Percentiles rank a stretch among this genome's conserved stretches.
phyloP scores from a whole-genome alignment of 805 yeast species.

The Saccharomycopsis synnaedendra region DNA sequence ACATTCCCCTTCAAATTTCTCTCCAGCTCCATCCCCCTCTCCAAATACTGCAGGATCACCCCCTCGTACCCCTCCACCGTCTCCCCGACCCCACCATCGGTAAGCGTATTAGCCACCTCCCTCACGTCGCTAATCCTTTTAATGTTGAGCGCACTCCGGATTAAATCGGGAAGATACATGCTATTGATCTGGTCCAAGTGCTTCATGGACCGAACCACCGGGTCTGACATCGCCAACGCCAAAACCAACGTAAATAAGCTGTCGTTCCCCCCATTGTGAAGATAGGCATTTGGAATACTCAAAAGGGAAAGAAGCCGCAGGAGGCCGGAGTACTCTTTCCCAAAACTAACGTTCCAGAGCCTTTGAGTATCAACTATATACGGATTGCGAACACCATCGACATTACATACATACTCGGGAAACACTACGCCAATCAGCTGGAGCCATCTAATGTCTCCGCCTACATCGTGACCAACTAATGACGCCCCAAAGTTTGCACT shows the following conservation, averaged over 20 bases:
- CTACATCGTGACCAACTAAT: slow-evolving; percentile 52
- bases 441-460: slow-evolving; percentile 46
- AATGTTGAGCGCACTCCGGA: not conserved
- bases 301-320: slow-evolving; percentile 34
- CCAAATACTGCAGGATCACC: not conserved
- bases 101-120: too few species aligned
- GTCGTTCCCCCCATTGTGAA: slow-evolving; percentile 69
- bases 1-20: slow-evolving; percentile 3
- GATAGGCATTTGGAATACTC: slow-evolving; percentile 42
- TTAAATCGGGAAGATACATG: not conserved
- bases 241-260: slow-evolving; percentile 48
- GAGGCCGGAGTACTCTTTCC: slow-evolving; percentile 32
- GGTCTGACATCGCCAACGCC: slow-evolving; percentile 42
- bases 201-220: slow-evolving; percentile 22
- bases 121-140: not conserved
- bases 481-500: slow-evolving; percentile 20
- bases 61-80: not conserved
- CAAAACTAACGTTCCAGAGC: slow-evolving; percentile 30
- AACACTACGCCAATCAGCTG: slow-evolving; percentile 32
- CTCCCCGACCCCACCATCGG: too few species aligned
- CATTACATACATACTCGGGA: slow-evolving; percentile 23
- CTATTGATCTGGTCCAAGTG: slow-evolving; percentile 3
- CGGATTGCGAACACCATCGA: not conserved
- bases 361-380: slow-evolving; percentile 35
- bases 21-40: not conserved